Evolutionary conservation across 371 early-diverging fungal genomes (phyloP).

Genomic region (Haplosporangium sp.): DNA sequence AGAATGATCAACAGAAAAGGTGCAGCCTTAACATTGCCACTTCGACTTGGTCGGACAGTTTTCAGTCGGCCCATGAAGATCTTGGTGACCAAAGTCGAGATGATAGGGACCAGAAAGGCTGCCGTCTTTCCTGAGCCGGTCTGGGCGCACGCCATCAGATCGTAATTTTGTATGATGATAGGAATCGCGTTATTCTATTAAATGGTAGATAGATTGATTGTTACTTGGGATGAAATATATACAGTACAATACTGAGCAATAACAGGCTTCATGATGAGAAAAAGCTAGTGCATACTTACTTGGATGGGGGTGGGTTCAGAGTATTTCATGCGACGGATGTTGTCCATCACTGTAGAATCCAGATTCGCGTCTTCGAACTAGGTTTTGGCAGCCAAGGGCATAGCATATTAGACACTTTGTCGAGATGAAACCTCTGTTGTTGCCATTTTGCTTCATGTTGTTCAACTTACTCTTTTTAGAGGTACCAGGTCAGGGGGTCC

Average conservation of each 20-base stretch:
- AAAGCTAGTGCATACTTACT: slow-evolving; percentile 31
- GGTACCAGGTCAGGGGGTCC: slow-evolving; percentile 15
- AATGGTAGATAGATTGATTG: not conserved
- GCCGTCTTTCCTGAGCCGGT: slow-evolving; percentile 86
- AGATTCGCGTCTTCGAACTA: slow-evolving; percentile 63
- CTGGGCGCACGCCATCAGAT: slow-evolving; percentile 84
- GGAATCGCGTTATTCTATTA: slow-evolving; percentile 74
- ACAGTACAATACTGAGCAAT: too few species aligned
- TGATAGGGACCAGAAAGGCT: slow-evolving; percentile 71
- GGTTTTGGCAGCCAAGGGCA: not conserved
- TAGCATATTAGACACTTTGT: too few species aligned
- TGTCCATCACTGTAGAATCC: slow-evolving; percentile 63
- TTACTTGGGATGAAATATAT: not conserved
- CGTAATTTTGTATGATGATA: slow-evolving; percentile 69
- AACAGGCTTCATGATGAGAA: not conserved
- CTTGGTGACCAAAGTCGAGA: slow-evolving; percentile 24
- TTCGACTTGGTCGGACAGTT: slow-evolving; percentile 5
- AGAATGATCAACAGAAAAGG: slow-evolving; percentile 58
- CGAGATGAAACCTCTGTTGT: too few species aligned
- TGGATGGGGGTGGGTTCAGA: slow-evolving; percentile 79
- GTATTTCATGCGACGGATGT: slow-evolving; percentile 68
- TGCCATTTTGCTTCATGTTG: too few species aligned
- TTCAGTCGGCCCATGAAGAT: slow-evolving; percentile 8
- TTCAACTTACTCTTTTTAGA: slow-evolving; percentile 5
- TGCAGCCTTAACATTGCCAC: slow-evolving; percentile 3